Evolutionary conservation across 2,329 filamentous ascomycete species (phyloP).

Genomic region (Davidsoniella australis): DNA sequence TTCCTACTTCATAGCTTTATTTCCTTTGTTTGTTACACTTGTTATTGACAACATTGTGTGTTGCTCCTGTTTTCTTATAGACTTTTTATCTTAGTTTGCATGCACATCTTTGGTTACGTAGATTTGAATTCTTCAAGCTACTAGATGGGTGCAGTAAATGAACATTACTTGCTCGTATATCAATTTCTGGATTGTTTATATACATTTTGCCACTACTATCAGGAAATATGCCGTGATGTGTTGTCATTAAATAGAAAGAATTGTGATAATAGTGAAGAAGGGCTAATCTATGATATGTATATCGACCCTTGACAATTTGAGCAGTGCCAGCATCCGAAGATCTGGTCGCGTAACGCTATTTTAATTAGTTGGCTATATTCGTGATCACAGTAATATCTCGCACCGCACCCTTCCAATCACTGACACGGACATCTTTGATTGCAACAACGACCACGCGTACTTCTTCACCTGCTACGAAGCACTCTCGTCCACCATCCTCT

Average conservation of each 20-base stretch:
- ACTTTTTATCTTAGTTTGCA: not conserved
- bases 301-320: too few species aligned
- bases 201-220: too few species aligned
- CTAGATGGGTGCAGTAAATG: too few species aligned
- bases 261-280: too few species aligned
- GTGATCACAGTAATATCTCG: constrained; percentile 33
- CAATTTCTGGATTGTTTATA: too few species aligned
- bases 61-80: not conserved
- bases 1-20: not conserved
- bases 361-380: not conserved
- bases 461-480: constrained; percentile 64
- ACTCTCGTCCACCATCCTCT: constrained; percentile 38
- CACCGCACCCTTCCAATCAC: constrained; percentile 89
- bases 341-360: too few species aligned
- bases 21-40: constrained; percentile 1
- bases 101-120: not conserved
- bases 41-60: not conserved
- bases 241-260: too few species aligned
- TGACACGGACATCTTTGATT: constrained; percentile 72
- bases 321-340: too few species aligned
- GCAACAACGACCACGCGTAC: constrained; percentile 75
- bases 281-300: too few species aligned
- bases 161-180: too few species aligned
- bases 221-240: too few species aligned
- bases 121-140: too few species aligned